A percentile compares a stretch with the other conserved stretches of the same genome.
Evolutionary conservation across 495 filamentous ascomycete species (phyloP).

Genomic region (Lophiostoma macrostomum): DNA sequence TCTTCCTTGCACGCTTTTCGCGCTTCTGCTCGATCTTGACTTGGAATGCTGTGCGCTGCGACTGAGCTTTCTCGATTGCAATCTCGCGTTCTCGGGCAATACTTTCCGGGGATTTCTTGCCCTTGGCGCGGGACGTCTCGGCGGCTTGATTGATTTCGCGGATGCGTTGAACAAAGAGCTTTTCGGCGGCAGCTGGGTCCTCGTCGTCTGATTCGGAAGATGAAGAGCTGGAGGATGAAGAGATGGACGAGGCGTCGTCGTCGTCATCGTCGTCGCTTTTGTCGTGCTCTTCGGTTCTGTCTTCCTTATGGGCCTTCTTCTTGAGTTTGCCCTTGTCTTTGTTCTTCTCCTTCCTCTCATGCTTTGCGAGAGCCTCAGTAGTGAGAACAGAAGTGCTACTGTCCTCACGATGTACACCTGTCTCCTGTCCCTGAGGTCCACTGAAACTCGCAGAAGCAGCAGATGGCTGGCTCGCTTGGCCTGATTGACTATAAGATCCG

Average conservation of each 20-base stretch:
- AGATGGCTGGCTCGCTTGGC: not conserved
- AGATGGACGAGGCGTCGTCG: constrained; percentile 4
- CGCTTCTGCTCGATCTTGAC: constrained; percentile 24
- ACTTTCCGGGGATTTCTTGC: constrained; percentile 19
- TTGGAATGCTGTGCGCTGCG: constrained; percentile 10
- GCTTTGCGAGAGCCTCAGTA: not conserved
- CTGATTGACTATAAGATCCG: not conserved
- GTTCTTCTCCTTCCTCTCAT: not conserved
- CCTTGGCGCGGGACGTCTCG: constrained; percentile 3
- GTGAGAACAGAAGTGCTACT: not conserved
- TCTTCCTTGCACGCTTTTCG: constrained; percentile 8
- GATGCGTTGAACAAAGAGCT: constrained; percentile 8
- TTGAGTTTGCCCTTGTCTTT: constrained; percentile 3
- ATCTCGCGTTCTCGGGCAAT: constrained; percentile 11
- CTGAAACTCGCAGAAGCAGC: not conserved
- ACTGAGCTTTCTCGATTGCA: constrained; percentile 21
- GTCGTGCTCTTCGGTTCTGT: too few relatives aligned
- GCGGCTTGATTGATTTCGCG: constrained; percentile 19
- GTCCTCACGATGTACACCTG: constrained; percentile 7
- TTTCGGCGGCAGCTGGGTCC: not conserved
- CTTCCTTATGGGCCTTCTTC: constrained; percentile 1
- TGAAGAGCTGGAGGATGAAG: constrained; percentile 8
- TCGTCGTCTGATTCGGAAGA: constrained; percentile 5
- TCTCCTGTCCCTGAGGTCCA: constrained; percentile 7
- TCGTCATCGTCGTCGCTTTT: constrained; percentile 7